Evolutionary conservation across 1,284 basidiomycete species (phyloP).

Genomic region (Leucoagaricus sp.): DNA sequence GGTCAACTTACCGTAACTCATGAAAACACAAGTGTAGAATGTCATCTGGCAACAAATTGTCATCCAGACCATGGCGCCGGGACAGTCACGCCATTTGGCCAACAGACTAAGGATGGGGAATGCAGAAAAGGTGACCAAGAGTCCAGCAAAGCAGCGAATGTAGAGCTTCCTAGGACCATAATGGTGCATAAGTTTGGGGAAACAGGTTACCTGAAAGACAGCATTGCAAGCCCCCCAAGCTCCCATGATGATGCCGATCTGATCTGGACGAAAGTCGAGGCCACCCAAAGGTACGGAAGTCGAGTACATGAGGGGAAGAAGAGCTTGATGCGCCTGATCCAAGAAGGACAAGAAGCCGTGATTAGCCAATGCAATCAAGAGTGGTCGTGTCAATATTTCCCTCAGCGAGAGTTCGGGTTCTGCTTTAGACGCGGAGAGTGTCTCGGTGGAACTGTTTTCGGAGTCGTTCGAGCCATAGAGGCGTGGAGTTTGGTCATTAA

Average conservation of each 20-base stretch:
- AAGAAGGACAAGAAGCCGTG: slow-evolving; percentile 35
- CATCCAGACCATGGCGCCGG: not conserved
- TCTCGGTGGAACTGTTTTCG: not conserved
- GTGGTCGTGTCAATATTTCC: slow-evolving; percentile 30
- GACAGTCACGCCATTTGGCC: not conserved
- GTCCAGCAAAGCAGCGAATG: not conserved
- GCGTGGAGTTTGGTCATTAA: not conserved
- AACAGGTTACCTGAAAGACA: slow-evolving; percentile 28
- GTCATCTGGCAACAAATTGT: slow-evolving; percentile 10
- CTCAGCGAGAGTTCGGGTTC: slow-evolving; percentile 19
- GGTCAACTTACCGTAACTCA: slow-evolving; percentile 1
- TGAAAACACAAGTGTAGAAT: slow-evolving; percentile 5
- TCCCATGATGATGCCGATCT: slow-evolving; percentile 33
- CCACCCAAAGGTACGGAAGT: slow-evolving; percentile 34
- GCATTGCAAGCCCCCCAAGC: slow-evolving; percentile 32
- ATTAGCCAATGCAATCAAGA: slow-evolving; percentile 34
- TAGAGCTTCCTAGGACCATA: slow-evolving; percentile 29
- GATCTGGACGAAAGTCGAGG: slow-evolving; percentile 31
- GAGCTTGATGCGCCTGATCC: slow-evolving; percentile 35
- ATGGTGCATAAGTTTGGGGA: slow-evolving; percentile 25
- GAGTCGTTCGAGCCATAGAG: slow-evolving; percentile 4
- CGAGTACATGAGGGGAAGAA: slow-evolving; percentile 38
- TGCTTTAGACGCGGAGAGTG: not conserved
- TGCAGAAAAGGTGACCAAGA: slow-evolving; percentile 1
- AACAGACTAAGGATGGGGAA: slow-evolving; percentile 5